Evolutionary conservation across 176 grass and related monocot genomes (phyloP).

Genomic region (Olyra latifolia): DNA sequence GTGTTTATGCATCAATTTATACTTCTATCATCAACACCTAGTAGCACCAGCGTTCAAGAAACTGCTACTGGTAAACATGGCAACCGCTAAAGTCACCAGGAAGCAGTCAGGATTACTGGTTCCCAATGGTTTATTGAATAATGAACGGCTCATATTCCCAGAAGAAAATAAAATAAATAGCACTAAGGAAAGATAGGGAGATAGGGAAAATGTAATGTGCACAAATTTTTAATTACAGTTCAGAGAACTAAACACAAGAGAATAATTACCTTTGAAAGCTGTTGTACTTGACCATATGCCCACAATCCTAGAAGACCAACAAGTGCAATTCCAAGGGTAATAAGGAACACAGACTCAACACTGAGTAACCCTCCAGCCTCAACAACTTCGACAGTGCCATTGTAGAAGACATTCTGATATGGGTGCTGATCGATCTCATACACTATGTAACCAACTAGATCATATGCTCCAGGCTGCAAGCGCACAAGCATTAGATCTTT

Average conservation of each 20-base stretch:
- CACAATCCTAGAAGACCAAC: slow-evolving; percentile 76
- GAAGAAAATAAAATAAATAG: not conserved
- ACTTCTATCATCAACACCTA: not conserved
- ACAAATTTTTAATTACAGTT: not conserved
- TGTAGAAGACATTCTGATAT: slow-evolving; percentile 90
- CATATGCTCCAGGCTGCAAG: slow-evolving; percentile 89
- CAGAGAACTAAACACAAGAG: slow-evolving; percentile 2
- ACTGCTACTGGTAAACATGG: not conserved
- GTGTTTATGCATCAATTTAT: not conserved
- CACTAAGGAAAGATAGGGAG: not conserved
- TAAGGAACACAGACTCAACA: slow-evolving; percentile 96
- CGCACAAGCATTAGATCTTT: slow-evolving; percentile 27
- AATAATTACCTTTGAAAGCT: slow-evolving; percentile 78
- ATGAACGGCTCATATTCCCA: not conserved
- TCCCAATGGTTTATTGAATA: not conserved
- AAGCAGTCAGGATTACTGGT: not conserved
- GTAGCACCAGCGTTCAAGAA: not conserved
- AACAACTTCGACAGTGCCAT: slow-evolving; percentile 87
- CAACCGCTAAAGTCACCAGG: not conserved
- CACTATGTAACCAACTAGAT: slow-evolving; percentile 84
- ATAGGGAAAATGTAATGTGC: not conserved
- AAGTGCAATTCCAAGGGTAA: slow-evolving; percentile 81
- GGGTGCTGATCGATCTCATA: slow-evolving; percentile 94
- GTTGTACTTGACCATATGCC: slow-evolving; percentile 90
- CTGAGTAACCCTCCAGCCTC: slow-evolving; percentile 83